Base-by-base conservation (phyloP, 805 yeast genomes). In the Myxozyma neotropica region DNA sequence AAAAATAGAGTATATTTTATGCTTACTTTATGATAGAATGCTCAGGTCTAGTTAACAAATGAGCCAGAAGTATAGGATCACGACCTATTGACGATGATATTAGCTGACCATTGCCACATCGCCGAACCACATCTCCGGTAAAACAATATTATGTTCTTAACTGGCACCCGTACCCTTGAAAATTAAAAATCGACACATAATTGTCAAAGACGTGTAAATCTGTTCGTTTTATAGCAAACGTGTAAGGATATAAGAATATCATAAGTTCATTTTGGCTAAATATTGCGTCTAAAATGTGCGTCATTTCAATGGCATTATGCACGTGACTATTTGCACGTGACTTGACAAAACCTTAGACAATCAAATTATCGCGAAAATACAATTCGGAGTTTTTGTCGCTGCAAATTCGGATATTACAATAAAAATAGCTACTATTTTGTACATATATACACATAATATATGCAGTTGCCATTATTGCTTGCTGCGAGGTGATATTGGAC, bases 151-250 rank as follows among this genome's bases (percentile, higher is more conserved):
- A 26, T 31, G 24, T 21, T 13, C 10, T 21, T 26, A 17, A 19
- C 19, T 17, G 4, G 23, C 15, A 13, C 29, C 57, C 69, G 36
- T 58, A 67, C 79, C 81, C 70, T 92, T 90, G 76, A 87, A 93
- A 17, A 94, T 92, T 73, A 94, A 79, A 70, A 93, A 93, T 50
- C 99, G 80, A 72, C 99, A 93, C 99, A 93, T 93, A 10, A 13
- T 1, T 38, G 19, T 21, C 1, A 42, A 42, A 21, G 13, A 13
- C 29, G 21, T 27, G 6, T 24, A 19, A 23, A 39, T 13, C 8
- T 17, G 3, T 23, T 13, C 19, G 1, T 13, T 13, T 13, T n/a
- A n/a, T n/a, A n/a, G n/a, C n/a, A n/a, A n/a, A n/a, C n/a, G 36
- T 33, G 36, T 33, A 13, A 33, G 36, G 36, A 33, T 8, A 33